Percentiles rank a stretch among this genome's conserved stretches.
Conservation (phyloP, 2,329 filamentous ascomycete genomes). For the Verticillium tricorpus region DNA sequence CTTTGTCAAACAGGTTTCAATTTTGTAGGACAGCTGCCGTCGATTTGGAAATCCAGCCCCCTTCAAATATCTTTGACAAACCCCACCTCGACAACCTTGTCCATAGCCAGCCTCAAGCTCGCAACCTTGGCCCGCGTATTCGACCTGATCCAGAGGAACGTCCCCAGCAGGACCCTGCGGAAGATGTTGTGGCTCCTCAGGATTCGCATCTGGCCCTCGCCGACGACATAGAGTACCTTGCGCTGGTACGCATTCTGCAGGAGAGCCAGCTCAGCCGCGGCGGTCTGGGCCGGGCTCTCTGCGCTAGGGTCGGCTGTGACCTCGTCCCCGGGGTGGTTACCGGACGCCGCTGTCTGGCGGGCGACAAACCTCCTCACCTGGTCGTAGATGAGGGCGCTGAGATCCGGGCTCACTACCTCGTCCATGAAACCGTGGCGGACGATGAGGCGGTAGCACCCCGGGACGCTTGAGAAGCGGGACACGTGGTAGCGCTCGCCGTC, state of each 20-base stretch:
- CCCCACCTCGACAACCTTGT: constrained; percentile 62
- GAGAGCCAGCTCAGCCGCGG: constrained; percentile 33
- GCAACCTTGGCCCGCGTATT: constrained; percentile 64
- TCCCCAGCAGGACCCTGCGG: constrained; percentile 41
- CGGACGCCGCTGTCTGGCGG: constrained; percentile 18
- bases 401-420: constrained; percentile 60
- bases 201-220: constrained; percentile 58
- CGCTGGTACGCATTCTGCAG: constrained; percentile 38
- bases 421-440: constrained; percentile 72
- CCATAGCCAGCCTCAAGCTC: constrained; percentile 53
- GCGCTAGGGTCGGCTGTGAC: constrained; percentile 6
- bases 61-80: constrained; percentile 61
- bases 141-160: constrained; percentile 62
- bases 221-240: constrained; percentile 53
- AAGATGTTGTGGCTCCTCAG: constrained; percentile 32
- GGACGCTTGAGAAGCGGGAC: constrained; percentile 38
- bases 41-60: background rate
- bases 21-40: background rate
- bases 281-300: constrained; percentile 15
- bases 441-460: constrained; percentile 64
- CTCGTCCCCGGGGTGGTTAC: constrained; percentile 3
- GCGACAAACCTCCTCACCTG: constrained; percentile 49
- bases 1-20: background rate
- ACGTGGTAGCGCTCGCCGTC: constrained; percentile 43
- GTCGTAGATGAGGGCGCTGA: constrained; percentile 56